A percentile compares a stretch with the other conserved stretches of the same genome.
phyloP scores from a whole-genome alignment of 2,329 filamentous ascomycete genomes.

The Xylariaceae sp. region DNA sequence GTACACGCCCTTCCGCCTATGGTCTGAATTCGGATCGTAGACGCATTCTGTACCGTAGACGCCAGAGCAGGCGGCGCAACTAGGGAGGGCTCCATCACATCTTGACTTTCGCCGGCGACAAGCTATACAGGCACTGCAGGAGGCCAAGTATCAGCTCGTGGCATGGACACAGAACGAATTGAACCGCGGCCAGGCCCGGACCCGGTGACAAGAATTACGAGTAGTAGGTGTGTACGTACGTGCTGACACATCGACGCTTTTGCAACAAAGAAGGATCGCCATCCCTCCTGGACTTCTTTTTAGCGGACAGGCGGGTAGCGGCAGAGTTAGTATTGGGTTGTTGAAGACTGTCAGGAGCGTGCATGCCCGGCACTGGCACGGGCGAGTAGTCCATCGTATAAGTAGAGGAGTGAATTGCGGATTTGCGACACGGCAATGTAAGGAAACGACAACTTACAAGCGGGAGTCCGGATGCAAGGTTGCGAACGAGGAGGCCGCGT shows the following conservation, averaged over 20 bases:
- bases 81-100: conserved; percentile 87
- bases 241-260: conserved; percentile 76
- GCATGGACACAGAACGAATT: not conserved
- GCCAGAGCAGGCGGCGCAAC: conserved; percentile 91
- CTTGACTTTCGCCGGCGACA: conserved; percentile 76
- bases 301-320: conserved; percentile 26
- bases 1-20: conserved; percentile 93
- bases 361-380: conserved; percentile 23
- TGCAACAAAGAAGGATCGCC: conserved; percentile 43
- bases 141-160: not conserved
- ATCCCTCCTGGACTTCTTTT: conserved; percentile 49
- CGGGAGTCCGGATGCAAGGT: not conserved
- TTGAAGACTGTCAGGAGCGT: conserved; percentile 16
- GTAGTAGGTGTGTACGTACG: conserved; percentile 32
- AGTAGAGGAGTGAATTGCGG: not conserved
- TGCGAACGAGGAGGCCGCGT: not conserved
- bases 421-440: conserved; percentile 11
- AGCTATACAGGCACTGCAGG: conserved; percentile 61
- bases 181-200: not conserved
- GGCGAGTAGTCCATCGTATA: conserved; percentile 25
- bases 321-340: conserved; percentile 15
- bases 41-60: conserved; percentile 88
- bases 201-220: not conserved
- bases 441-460: conserved; percentile 1
- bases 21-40: conserved; percentile 94